A percentile compares a stretch with the other conserved stretches of the same genome.
Evolutionary conservation across 2,329 filamentous ascomycete genomes (phyloP).

Genomic region (Pezicula neosporulosa): DNA sequence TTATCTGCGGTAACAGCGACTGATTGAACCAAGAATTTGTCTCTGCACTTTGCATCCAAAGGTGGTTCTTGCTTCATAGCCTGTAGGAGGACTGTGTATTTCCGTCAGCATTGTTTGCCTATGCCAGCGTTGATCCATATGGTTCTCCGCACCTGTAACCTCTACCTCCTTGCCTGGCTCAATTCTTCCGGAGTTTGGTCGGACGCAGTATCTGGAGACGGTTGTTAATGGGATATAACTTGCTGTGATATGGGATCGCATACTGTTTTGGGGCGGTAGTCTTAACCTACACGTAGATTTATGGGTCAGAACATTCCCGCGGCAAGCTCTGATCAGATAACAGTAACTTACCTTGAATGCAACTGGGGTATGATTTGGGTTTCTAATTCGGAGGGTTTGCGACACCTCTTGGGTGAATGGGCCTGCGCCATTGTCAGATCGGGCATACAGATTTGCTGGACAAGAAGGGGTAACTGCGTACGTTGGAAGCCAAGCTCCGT

Average conservation of each 20-base stretch:
- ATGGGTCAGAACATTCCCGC: constrained; percentile 23
- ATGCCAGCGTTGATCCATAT: constrained; percentile 19
- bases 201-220: constrained; percentile 80
- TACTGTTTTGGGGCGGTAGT: constrained; percentile 99
- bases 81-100: constrained; percentile 76
- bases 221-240: constrained; percentile 22
- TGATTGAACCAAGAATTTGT: constrained; percentile 97
- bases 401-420: constrained; percentile 65
- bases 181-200: constrained; percentile 94
- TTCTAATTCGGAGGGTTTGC: constrained; percentile 62
- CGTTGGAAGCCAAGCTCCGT: constrained; percentile 90
- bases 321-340: constrained; percentile 12
- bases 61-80: constrained; percentile 96
- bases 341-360: constrained; percentile 62
- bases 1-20: constrained; percentile 79
- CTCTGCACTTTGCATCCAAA: constrained; percentile 82
- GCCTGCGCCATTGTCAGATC: constrained; percentile 38
- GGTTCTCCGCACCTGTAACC: constrained; percentile 69
- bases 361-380: constrained; percentile 58
- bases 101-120: constrained; percentile 12
- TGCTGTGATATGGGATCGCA: constrained; percentile 30
- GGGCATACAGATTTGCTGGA: constrained; percentile 1
- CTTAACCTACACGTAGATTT: constrained; percentile 68
- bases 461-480: constrained; percentile 44
- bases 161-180: constrained; percentile 87